Percentiles rank a stretch among this genome's conserved stretches.
Conservation (phyloP, 192 early-diverging fungal genomes). For the Podila horticola region DNA sequence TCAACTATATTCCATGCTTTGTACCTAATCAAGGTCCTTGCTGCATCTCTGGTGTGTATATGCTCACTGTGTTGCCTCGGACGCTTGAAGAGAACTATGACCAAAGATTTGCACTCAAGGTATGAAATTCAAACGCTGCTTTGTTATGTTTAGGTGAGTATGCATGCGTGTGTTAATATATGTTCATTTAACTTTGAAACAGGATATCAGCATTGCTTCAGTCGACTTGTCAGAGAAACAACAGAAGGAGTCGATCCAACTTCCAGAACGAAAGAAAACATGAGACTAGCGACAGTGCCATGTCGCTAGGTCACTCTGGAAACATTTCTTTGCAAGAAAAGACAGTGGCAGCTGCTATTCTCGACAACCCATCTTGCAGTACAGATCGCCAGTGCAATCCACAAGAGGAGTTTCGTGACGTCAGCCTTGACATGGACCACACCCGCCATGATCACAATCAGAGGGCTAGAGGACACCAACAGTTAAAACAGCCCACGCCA, state of each 20-base stretch:
- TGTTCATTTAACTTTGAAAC: background rate
- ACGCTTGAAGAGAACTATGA: constrained; percentile 16
- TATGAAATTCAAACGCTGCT: background rate
- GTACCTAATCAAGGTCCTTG: constrained; percentile 4
- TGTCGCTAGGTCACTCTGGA: background rate
- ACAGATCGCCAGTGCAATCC: background rate
- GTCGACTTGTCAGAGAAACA: background rate
- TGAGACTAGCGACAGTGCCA: background rate
- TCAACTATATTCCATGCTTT: constrained; percentile 7
- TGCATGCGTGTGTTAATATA: too few species aligned
- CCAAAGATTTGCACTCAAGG: constrained; percentile 28
- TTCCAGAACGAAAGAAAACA: background rate
- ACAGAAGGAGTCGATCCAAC: background rate
- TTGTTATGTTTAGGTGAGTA: too few species aligned
- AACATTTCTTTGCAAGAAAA: background rate
- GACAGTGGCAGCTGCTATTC: background rate
- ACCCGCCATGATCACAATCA: background rate
- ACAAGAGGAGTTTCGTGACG: background rate
- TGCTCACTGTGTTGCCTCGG: constrained; percentile 24
- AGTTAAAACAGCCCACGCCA: too few species aligned
- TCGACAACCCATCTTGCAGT: too few species aligned
- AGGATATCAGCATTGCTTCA: background rate
- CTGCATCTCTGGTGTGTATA: background rate
- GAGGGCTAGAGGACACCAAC: background rate
- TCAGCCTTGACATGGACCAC: background rate